Evolutionary conservation across 805 yeast species (phyloP), one percentile per base, ranked within the genome.

Genomic region (Candida bentonensis): DNA sequence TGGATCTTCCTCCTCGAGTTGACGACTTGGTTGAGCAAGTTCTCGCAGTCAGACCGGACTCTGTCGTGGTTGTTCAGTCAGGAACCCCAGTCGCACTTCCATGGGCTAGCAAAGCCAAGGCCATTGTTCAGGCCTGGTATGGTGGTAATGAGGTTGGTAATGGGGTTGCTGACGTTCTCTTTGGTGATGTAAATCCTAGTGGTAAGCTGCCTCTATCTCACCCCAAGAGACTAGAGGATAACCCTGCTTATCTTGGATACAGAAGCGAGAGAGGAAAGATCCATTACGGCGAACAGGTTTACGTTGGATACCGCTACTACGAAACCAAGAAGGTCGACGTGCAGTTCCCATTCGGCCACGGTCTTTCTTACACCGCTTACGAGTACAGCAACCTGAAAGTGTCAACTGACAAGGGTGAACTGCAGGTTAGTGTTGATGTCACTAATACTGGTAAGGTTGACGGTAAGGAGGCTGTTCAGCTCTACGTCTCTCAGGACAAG

Each of bases 61-160:
- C 72, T 2, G 68, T 72, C 11, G 65, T 77, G 23, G 78, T 78
- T 22, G 67, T 71, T 51, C 79, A 76, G 53, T 67, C 76, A 2
- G 82, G 82, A 42, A 70, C 79, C 17, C 82, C 82, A 0, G 78
- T 76, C 7, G 67, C 72, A 30, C 57, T 77, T 63, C 79, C 79
- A 22, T 75, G 79, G 78, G 47, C 60, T 7, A 48, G 51, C 7
- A 53, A 66, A 28, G 72, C 65, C 21, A 63, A 64, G 33, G 69
- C 69, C 2, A 44, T 74, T 15, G 57, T 75, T 3, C 77, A 74
- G 41, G 74, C 76, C 9, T 73, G 76, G 69, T 74, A 67, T 53
- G 75, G 74, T 49, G 82, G 82, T 45, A 67, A 66, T 47, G 81
- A 76, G 51, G 55, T 65, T 36, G 81, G 82, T 47, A 74, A 72